Evolutionary conservation across 345 rosid genomes (phyloP), one percentile per base, ranked within the genome.

Genomic region (Sisymbrium altissimum): DNA sequence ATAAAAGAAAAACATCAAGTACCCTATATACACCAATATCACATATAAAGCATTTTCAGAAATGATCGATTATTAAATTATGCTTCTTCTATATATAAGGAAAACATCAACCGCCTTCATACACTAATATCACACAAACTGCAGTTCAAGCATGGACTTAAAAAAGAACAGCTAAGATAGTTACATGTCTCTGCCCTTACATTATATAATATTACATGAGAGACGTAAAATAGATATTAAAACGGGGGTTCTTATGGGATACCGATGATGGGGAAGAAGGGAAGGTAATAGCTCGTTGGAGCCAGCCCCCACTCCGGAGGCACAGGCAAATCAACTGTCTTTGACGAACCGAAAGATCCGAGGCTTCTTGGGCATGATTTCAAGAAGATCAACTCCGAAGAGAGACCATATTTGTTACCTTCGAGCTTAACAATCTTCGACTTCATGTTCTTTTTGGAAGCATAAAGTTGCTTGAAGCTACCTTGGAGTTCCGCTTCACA

Each of bases 291-390:
- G 82, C 98, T 93, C 3, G 96, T 78, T 9, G 97, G 98, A 29
- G 98, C 92, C 12, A 93, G 75, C 3, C 98, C 98, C 98, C 98
- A 93, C 57, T 86, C 94, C 3, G 23, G 68, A 3, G 98, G 98
- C 12, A 93, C 68, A 9, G 98, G 98, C 62, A 93, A 62, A 75
- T 93, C 86, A 33, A 89, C 3, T 11, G 96, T 91, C 87, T 85
- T 88, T 13, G 97, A 86, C 12, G 90, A 83, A 18, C 79, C 84
- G 19, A 81, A 38, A 9, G 78, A 68, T 9, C 78, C 60, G 15
- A 68, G 59, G 36, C 46, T 74, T 62, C 74, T 61, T 52, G 84
- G 83, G 21, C 84, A 82, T 45, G 88, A 70, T 9, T 80, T 80
- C 72, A 81, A 86, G 83, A 93, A 85, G 23, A 78, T 82, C 38